Conservation (phyloP, 2,329 filamentous ascomycete genomes). For the Dothideomycetidae sp. region DNA sequence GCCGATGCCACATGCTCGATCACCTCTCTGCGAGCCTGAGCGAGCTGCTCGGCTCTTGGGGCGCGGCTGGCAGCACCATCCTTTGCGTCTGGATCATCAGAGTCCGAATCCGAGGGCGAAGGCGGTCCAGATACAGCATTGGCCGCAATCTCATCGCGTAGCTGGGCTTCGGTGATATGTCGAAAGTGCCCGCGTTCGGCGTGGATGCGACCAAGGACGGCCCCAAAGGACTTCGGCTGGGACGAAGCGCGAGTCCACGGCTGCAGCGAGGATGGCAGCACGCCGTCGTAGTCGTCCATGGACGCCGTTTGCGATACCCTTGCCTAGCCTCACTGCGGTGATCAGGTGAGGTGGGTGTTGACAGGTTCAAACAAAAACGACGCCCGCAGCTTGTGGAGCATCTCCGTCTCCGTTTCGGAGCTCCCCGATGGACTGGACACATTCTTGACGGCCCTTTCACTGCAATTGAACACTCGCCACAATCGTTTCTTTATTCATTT, state of each 20-base stretch:
- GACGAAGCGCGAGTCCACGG: conserved; percentile 42
- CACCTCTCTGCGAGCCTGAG: conserved; percentile 28
- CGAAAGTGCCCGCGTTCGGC: conserved; percentile 69
- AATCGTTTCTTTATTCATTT: no score
- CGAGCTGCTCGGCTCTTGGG: conserved; percentile 26
- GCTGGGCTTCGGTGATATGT: conserved; percentile 56
- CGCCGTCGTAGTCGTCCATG: conserved; percentile 10
- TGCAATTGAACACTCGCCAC: no score
- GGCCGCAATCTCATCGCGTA: conserved; percentile 52
- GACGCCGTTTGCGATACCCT: no score
- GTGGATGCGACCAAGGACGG: conserved; percentile 68
- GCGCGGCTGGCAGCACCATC: conserved; percentile 12
- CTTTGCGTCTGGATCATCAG: conserved; percentile 27
- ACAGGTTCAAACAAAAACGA: no score
- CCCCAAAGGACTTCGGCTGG: conserved; percentile 48
- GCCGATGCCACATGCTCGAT: conserved; percentile 29
- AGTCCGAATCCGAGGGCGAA: conserved; percentile 29
- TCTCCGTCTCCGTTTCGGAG: no score
- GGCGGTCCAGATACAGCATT: conserved; percentile 27
- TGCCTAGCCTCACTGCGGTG: no score
- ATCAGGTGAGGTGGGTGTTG: no score
- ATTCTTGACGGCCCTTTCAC: background rate
- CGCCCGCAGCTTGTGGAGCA: no score
- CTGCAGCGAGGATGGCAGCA: conserved; percentile 31
- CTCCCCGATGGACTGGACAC: no score